Evolutionary conservation across 305 asterid species (phyloP).

Genomic region (Fraxinus baroniana): DNA sequence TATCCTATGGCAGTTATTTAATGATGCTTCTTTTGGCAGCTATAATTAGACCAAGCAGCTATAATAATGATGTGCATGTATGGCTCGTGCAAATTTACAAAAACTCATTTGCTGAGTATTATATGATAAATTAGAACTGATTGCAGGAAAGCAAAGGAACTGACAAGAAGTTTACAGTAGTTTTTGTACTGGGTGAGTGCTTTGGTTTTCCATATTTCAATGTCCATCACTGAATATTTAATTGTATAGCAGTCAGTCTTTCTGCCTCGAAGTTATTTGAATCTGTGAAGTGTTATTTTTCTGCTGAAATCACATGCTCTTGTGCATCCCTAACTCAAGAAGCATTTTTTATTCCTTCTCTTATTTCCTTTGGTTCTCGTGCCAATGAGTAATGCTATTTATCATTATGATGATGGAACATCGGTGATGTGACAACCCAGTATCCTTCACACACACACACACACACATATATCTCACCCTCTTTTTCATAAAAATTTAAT

Average conservation of each 20-base stretch:
- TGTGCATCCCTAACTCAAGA: neutral
- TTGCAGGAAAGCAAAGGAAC: conserved; percentile 42
- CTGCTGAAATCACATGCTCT: neutral
- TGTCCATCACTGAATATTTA: neutral
- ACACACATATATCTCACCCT: too few relatives aligned
- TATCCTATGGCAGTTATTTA: neutral
- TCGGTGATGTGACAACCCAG: too few relatives aligned
- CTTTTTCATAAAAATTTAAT: too few relatives aligned
- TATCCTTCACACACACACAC: too few relatives aligned
- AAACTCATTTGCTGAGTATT: neutral
- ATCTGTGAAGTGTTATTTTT: neutral
- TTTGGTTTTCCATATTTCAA: neutral
- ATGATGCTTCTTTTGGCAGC: neutral
- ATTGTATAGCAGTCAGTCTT: neutral
- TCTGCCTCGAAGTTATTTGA: neutral
- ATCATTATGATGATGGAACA: too few relatives aligned
- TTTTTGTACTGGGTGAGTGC: conserved; percentile 57
- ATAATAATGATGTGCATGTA: neutral
- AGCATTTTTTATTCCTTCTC: neutral
- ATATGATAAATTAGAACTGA: neutral
- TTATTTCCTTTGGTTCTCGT: neutral
- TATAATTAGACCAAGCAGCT: neutral
- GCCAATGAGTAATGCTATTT: too few relatives aligned
- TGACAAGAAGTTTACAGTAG: conserved; percentile 39
- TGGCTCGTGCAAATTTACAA: neutral